Evolutionary conservation across 176 grass and related monocot genomes (phyloP), one percentile per base, ranked within the genome.

Genomic region (Musa acuminata): DNA sequence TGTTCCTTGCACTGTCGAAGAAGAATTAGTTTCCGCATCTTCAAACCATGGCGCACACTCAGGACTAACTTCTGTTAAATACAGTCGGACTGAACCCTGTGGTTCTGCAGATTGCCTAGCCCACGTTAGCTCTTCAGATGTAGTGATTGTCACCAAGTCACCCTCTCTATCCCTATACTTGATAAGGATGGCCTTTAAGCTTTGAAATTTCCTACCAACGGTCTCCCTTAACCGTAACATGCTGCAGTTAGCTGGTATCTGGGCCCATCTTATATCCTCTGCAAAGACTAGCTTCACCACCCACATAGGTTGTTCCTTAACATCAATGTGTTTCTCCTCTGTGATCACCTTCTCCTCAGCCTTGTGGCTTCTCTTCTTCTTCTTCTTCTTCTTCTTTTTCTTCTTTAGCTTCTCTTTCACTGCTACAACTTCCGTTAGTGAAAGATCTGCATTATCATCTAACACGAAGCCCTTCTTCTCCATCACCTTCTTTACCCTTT

Each of bases 151-250:
- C 66, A 93, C 90, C 75, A 98, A 84, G 75, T 98, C 94, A 9
- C 90, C 94, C 73, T 98, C 90, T 77, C 71, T 98, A 78, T 98
- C 94, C 78, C 82, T 89, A 57, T 93, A 93, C 72, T 98, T 98
- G 73, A 98, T 74, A 74, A 93, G 84, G 79, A 90, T 77, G 17
- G 80, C 77, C 81, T 85, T 98, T 53, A 91, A 73, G 19, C 90
- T 79, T 0, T 90, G 87, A 83, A 93, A 98, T 82, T 93, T 98
- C 80, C 82, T 75, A 23, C 79, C 75, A 64, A 93, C 87, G 0
- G 85, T 80, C 73, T 93, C 88, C 0, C 88, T 84, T 55, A 98
- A 80, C 83, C 87, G 84, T 21, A 82, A 77, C 80, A 98, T 84
- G 71, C 74, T 72, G 78, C 89, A 92, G 53, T 58, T 86, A 1